Base-by-base conservation (phyloP, 2,329 filamentous ascomycete species). In the Aphanoascus verrucosus region DNA sequence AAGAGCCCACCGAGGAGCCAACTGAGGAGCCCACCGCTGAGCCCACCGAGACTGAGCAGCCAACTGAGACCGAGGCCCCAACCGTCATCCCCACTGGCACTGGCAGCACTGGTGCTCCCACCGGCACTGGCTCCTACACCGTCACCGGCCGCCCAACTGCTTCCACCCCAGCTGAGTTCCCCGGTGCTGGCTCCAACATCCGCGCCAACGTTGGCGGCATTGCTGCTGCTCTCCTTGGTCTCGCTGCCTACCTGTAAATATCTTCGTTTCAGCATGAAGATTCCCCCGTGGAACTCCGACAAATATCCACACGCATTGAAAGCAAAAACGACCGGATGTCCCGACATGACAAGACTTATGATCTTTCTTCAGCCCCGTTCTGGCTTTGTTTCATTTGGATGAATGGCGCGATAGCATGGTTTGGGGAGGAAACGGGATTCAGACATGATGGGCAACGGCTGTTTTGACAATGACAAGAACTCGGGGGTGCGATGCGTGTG, bases 181-280 rank as follows among this genome's bases (percentile, higher is more conserved):
- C 53, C n/a, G 56, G 56, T 49, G 56, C 54, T 34, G 58, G 50
- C 31, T 51, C 57, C 42, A 55, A 50, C 51, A 15, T 55, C 44
- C 35, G 49, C 31, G 48, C 53, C 50, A 56, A 49, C 53, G 41
- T 59, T 49, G 58, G 56, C 19, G 58, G 56, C 41, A 28, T 59
- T 41, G 58, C 59, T 50, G 55, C 60, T 49, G 52, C 54, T 56
- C 49, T 58, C 49, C 65, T 59, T 55, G 61, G 56, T 37, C 54
- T 61, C 37, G 65, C 63, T 58, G 64, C 61, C 41, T 56, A 77
- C 72, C 62, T 79, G 74, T 72, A 79, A 58, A 57, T 55, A 41
- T 51, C 17, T 38, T 40, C 32, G 37, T 49, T 35, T 40, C 5
- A 20, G 15, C 12, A 32, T 17, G 32, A 49, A 37, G 32, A 15